Evolutionary conservation across 495 filamentous ascomycete species (phyloP).

Genomic region (Penicillium lagena): DNA sequence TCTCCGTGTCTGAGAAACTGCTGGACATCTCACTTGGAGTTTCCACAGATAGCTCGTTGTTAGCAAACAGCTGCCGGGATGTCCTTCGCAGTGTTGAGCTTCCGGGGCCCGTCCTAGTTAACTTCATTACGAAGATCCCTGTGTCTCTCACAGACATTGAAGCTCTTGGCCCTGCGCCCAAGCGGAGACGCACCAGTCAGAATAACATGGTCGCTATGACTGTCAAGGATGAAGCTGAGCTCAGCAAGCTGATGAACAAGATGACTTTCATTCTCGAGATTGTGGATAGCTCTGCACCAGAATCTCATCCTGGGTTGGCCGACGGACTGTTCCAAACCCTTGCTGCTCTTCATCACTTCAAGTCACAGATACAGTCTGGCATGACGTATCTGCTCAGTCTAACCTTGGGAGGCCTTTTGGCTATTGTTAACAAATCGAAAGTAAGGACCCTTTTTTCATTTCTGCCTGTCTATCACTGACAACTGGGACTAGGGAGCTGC

Average conservation of each 20-base stretch:
- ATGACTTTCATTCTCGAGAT: constrained; percentile 85
- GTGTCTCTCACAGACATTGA: constrained; percentile 54
- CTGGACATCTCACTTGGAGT: constrained; percentile 43
- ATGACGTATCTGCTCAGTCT: constrained; percentile 81
- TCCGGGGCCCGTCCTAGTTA: constrained; percentile 59
- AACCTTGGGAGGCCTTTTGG: constrained; percentile 66
- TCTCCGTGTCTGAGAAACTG: constrained; percentile 52
- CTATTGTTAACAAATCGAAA: constrained; percentile 70
- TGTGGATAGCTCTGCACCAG: constrained; percentile 68
- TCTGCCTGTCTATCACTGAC: not conserved
- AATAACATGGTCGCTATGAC: constrained; percentile 46
- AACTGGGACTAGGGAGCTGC: constrained; percentile 27
- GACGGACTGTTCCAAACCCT: constrained; percentile 73
- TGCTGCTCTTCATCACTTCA: constrained; percentile 76
- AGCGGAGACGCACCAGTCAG: constrained; percentile 69
- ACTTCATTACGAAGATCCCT: constrained; percentile 64
- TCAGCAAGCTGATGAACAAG: constrained; percentile 58
- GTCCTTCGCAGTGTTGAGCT: constrained; percentile 62
- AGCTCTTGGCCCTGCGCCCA: constrained; percentile 58
- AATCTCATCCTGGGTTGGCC: constrained; percentile 65
- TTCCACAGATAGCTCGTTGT: constrained; percentile 14
- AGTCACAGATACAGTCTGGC: constrained; percentile 62
- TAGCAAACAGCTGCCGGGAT: constrained; percentile 53
- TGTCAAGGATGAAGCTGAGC: constrained; percentile 42
- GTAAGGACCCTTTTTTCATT: not conserved